Conservation (phyloP, 164 flowering plant species). For the Tinospora cordifolia region DNA sequence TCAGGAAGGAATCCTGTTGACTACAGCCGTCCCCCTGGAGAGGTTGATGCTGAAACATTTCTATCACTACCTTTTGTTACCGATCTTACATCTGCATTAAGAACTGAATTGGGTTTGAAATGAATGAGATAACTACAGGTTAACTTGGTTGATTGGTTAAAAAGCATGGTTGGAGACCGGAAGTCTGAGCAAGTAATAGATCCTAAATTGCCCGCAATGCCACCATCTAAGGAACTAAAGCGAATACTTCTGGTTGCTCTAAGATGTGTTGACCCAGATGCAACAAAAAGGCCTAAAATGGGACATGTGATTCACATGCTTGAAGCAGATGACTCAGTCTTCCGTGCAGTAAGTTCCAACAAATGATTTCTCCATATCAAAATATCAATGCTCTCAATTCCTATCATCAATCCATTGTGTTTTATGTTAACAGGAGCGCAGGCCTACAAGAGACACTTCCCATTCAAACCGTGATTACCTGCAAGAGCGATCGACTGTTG, state of each 20-base stretch:
- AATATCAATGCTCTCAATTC: background rate
- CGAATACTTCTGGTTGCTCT: conserved; percentile 60
- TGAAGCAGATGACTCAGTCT: conserved; percentile 55
- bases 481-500: conserved; percentile 17
- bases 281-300: conserved; percentile 70
- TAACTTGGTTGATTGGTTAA: conserved; percentile 66
- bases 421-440: conserved; percentile 36
- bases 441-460: conserved; percentile 32
- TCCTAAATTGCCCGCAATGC: conserved; percentile 53
- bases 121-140: no score
- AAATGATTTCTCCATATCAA: background rate
- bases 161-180: conserved; percentile 50
- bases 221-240: conserved; percentile 53
- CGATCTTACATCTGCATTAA: no score
- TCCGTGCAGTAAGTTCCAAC: conserved; percentile 50
- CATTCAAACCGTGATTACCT: conserved; percentile 23
- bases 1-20: conserved; percentile 65
- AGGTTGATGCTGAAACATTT: conserved; percentile 39
- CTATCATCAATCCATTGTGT: background rate
- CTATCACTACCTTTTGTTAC: no score
- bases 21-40: conserved; percentile 53
- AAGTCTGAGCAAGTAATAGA: conserved; percentile 59
- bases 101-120: no score
- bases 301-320: conserved; percentile 70
- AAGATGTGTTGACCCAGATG: conserved; percentile 61